Evolutionary conservation across 2,329 filamentous ascomycete species (phyloP).

Genomic region (Fusarium lateritium): DNA sequence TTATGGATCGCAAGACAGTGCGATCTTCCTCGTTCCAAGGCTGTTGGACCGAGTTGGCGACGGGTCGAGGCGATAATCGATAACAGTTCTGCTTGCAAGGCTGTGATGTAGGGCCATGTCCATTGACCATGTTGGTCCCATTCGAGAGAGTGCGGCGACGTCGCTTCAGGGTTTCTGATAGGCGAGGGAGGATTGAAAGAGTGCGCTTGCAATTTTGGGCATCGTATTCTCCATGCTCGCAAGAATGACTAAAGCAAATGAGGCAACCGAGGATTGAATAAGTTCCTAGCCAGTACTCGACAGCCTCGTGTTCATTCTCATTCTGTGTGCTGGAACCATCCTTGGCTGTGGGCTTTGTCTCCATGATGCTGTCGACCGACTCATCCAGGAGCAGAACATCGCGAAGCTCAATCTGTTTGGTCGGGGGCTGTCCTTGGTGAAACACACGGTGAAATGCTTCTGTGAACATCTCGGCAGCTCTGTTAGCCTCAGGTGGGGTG

Average conservation of each 20-base stretch:
- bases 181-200: constrained; percentile 62
- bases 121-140: constrained; percentile 30
- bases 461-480: constrained; percentile 65
- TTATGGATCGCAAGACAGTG: constrained; percentile 63
- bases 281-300: constrained; percentile 66
- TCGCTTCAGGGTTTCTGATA: constrained; percentile 53
- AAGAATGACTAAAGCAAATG: constrained; percentile 73
- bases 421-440: constrained; percentile 51
- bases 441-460: constrained; percentile 72
- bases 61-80: constrained; percentile 43
- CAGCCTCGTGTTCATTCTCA: constrained; percentile 56
- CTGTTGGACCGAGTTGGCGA: constrained; percentile 21
- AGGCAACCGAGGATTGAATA: constrained; percentile 70
- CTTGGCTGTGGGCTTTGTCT: constrained; percentile 68
- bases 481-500: constrained; percentile 59
- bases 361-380: constrained; percentile 67
- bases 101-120: constrained; percentile 19
- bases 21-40: constrained; percentile 67
- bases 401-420: constrained; percentile 62
- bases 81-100: constrained; percentile 63
- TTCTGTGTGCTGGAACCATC: constrained; percentile 55
- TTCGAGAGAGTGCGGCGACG: constrained; percentile 39
- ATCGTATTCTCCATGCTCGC: constrained; percentile 73
- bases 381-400: constrained; percentile 69
- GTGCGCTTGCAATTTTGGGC: constrained; percentile 67